Conservation (phyloP, 345 rosid species). For the Gynandropsis gynandra region DNA sequence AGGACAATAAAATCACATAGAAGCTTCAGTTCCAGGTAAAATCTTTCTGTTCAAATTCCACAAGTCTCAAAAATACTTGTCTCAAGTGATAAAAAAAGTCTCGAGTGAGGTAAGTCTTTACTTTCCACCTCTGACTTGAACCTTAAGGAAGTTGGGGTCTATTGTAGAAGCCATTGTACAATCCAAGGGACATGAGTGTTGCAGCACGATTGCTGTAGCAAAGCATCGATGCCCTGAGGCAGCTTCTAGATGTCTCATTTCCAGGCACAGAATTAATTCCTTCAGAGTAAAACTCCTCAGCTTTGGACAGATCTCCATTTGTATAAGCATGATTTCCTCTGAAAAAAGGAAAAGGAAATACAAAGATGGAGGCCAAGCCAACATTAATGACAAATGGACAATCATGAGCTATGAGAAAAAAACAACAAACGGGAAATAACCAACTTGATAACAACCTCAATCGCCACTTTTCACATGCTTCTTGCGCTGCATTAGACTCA, state of each 20-base stretch:
- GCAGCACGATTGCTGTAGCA: slow-evolving; percentile 98
- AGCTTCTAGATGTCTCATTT: slow-evolving; percentile 65
- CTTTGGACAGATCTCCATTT: slow-evolving; percentile 60
- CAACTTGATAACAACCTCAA: slow-evolving; percentile 46
- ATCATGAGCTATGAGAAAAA: slow-evolving; percentile 2
- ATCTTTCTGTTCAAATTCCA: slow-evolving; percentile 13
- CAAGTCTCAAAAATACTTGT: neutral
- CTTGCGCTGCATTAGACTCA: slow-evolving; percentile 55
- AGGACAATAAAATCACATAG: slow-evolving; percentile 11
- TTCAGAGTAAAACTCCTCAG: slow-evolving; percentile 77
- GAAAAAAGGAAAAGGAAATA: slow-evolving; percentile 23
- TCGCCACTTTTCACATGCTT: slow-evolving; percentile 98
- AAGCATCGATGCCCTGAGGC: slow-evolving; percentile 81
- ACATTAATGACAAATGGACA: slow-evolving; percentile 9
- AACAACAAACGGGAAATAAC: slow-evolving; percentile 11
- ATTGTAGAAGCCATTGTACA: slow-evolving; percentile 72
- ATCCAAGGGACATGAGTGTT: slow-evolving; percentile 77
- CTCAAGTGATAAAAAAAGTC: slow-evolving; percentile 16
- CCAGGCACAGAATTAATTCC: slow-evolving; percentile 64
- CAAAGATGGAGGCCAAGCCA: slow-evolving; percentile 10
- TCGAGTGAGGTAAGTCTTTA: slow-evolving; percentile 29
- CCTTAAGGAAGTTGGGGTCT: slow-evolving; percentile 75
- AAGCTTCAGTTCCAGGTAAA: slow-evolving; percentile 6
- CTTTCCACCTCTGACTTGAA: slow-evolving; percentile 92
- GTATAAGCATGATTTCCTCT: slow-evolving; percentile 95